Percentiles rank a stretch among this genome's conserved stretches.
Conservation (phyloP, 805 yeast genomes). For the Huiozyma sinensis region DNA sequence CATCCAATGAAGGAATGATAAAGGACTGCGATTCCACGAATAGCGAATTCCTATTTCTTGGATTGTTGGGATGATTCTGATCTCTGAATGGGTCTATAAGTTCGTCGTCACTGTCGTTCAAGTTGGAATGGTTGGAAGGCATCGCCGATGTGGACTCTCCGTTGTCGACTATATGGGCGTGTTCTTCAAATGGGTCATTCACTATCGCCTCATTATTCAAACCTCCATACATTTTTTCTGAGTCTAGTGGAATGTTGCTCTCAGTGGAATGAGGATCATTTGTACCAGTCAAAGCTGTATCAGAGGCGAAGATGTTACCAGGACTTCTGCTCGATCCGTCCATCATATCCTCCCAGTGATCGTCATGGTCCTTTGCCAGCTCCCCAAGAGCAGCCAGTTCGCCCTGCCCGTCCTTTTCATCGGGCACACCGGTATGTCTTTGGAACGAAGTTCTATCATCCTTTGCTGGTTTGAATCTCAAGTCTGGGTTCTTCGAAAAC, state of each 20-base stretch:
- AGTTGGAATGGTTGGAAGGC: neutral
- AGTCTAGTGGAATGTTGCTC: too few species aligned
- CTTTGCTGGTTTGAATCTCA: conserved; percentile 75
- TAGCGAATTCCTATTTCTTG: neutral
- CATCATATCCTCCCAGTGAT: conserved; percentile 45
- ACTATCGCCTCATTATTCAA: too few species aligned
- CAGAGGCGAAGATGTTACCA: neutral
- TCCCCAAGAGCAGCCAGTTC: conserved; percentile 66
- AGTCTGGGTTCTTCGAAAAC: conserved; percentile 77
- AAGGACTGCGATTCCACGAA: conserved; percentile 1
- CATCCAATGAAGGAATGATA: neutral
- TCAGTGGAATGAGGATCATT: neutral
- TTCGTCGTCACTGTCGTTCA: neutral
- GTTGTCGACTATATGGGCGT: too few species aligned
- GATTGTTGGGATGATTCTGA: neutral
- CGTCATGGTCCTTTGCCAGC: conserved; percentile 74
- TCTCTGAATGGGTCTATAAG: conserved; percentile 1
- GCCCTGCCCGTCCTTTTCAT: conserved; percentile 11
- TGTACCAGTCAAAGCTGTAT: neutral
- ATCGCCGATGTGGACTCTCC: neutral
- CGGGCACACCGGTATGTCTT: conserved; percentile 24
- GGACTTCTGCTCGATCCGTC: neutral
- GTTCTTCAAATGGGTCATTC: too few species aligned
- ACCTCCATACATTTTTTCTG: too few species aligned
- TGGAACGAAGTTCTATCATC: conserved; percentile 93